Evolutionary conservation across 345 rosid species (phyloP).

Genomic region (Arabis hirsuta): DNA sequence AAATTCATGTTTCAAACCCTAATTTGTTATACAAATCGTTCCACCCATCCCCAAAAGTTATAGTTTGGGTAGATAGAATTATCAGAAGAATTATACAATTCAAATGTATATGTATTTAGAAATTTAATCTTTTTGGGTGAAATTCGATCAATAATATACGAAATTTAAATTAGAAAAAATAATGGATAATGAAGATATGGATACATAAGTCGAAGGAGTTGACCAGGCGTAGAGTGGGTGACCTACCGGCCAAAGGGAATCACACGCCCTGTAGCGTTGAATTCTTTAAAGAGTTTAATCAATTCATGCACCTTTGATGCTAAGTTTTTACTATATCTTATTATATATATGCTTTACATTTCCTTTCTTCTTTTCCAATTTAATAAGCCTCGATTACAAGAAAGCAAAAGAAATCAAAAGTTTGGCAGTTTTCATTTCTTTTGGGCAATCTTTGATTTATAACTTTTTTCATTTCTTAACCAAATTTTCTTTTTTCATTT

Average conservation of each 20-base stretch:
- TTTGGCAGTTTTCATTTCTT: slow-evolving; percentile 41
- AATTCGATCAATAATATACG: slow-evolving; percentile 6
- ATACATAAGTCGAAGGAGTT: slow-evolving; percentile 38
- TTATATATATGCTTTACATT: slow-evolving; percentile 36
- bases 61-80: neutral
- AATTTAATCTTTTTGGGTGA: neutral
- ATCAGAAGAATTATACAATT: neutral
- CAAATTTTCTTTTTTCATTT: neutral
- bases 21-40: slow-evolving; percentile 5
- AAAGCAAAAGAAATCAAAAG: slow-evolving; percentile 29
- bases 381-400: slow-evolving; percentile 35
- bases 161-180: neutral
- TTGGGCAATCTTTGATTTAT: slow-evolving; percentile 43
- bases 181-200: slow-evolving; percentile 8
- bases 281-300: slow-evolving; percentile 69
- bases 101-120: neutral
- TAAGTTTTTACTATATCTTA: slow-evolving; percentile 6
- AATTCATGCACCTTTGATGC: slow-evolving; percentile 82
- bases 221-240: slow-evolving; percentile 92
- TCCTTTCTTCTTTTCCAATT: slow-evolving; percentile 43
- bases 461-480: slow-evolving; percentile 12
- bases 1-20: neutral
- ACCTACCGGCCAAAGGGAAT: slow-evolving; percentile 74
- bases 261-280: slow-evolving; percentile 95
- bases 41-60: slow-evolving; percentile 19